A percentile compares a stretch with the other conserved stretches of the same genome.
Evolutionary conservation across 768 basidiomycete genomes (phyloP).

Genomic region (Cubamyces lactineus): DNA sequence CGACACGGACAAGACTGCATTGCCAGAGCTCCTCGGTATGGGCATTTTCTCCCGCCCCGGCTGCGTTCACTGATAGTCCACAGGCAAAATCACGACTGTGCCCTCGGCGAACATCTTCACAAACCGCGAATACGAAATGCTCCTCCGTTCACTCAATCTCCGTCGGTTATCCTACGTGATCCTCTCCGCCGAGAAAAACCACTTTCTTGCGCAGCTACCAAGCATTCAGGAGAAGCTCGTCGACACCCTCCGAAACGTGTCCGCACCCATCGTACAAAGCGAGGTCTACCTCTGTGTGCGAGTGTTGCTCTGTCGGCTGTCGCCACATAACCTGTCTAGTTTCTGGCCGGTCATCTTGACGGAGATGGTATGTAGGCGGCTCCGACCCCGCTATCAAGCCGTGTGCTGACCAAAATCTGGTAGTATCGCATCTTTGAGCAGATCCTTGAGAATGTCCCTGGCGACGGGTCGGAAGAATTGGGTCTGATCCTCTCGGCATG

Average conservation of each 20-base stretch:
- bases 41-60: constrained; percentile 18
- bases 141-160: constrained; percentile 82
- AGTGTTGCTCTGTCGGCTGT: constrained; percentile 87
- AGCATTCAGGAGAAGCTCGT: constrained; percentile 97
- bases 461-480: constrained; percentile 85
- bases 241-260: constrained; percentile 80
- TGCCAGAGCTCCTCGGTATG: constrained; percentile 82
- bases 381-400: neutral
- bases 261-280: constrained; percentile 84
- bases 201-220: constrained; percentile 87
- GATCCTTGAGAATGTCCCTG: constrained; percentile 66
- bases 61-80: constrained; percentile 14
- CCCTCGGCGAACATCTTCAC: constrained; percentile 97
- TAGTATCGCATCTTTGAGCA: constrained; percentile 93
- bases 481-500: constrained; percentile 84
- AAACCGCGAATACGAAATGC: constrained; percentile 92
- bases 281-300: constrained; percentile 95
- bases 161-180: constrained; percentile 86
- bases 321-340: constrained; percentile 88
- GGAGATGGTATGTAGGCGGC: constrained; percentile 63
- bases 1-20: constrained; percentile 83
- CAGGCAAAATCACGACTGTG: constrained; percentile 77
- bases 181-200: constrained; percentile 88
- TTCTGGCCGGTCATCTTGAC: constrained; percentile 97
- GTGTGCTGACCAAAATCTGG: neutral